Percentiles rank a stretch among this genome's conserved stretches.
Conservation (phyloP, 805 yeast species). For the Yarrowia yakushimensis region DNA sequence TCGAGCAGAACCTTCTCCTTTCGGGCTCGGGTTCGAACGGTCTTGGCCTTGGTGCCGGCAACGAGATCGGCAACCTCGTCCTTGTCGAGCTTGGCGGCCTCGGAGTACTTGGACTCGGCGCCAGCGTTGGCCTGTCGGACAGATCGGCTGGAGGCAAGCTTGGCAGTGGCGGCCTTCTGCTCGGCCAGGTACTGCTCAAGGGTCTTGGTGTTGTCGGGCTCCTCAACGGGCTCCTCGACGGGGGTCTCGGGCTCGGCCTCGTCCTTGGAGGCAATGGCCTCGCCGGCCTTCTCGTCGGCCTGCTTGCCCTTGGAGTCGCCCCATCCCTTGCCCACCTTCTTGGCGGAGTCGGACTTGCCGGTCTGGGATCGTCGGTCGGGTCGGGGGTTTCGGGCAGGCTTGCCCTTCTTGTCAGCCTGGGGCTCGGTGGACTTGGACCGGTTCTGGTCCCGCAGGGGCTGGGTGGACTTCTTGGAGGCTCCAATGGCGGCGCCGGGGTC, state of each 20-base stretch:
- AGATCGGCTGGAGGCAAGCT: constrained; percentile 33
- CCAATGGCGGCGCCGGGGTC: constrained; percentile 80
- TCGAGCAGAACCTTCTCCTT: constrained; percentile 81
- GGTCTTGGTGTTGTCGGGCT: constrained; percentile 60
- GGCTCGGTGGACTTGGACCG: constrained; percentile 38
- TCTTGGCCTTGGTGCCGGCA: constrained; percentile 62
- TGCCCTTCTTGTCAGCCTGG: constrained; percentile 50
- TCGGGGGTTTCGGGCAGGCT: constrained; percentile 44
- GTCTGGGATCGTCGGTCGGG: constrained; percentile 83
- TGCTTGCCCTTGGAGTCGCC: constrained; percentile 74
- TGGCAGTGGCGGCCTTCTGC: constrained; percentile 32
- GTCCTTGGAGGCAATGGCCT: constrained; percentile 41
- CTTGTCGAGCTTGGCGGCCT: constrained; percentile 62
- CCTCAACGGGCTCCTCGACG: constrained; percentile 42
- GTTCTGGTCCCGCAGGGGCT: constrained; percentile 64
- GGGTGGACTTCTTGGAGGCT: constrained; percentile 63
- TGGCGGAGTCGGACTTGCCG: constrained; percentile 78
- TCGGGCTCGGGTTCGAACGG: constrained; percentile 63
- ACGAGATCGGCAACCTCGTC: constrained; percentile 54
- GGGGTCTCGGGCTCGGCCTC: constrained; percentile 39
- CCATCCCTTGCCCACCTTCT: constrained; percentile 84
- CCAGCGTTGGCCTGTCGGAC: constrained; percentile 54
- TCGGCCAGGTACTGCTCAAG: constrained; percentile 84
- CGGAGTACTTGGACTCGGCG: constrained; percentile 46
- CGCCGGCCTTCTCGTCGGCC: constrained; percentile 56